These are phyloP conservation scores for Aspergillus sp. DNA, from an alignment of 2,329 filamentous ascomycete genomes.

Conservation along the genomic window DNA sequence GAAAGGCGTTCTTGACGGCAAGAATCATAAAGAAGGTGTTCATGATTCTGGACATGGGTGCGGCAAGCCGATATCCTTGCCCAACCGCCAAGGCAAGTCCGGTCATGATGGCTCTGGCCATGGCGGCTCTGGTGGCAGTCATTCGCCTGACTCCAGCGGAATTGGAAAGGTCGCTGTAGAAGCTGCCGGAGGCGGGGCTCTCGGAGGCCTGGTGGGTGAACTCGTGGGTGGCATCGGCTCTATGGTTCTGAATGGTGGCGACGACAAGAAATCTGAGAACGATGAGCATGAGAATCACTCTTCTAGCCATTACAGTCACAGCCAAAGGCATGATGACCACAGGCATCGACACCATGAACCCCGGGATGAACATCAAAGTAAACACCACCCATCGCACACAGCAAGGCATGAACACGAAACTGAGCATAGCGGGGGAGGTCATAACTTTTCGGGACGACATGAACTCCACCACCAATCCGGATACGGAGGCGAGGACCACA, in stretches of 20 bases:
- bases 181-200: slow-evolving; percentile 54
- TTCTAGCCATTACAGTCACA: background rate
- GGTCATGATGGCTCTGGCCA: slow-evolving; percentile 16
- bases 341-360: background rate
- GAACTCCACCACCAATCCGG: background rate
- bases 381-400: background rate
- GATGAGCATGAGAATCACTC: slow-evolving; percentile 1
- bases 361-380: background rate
- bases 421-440: background rate
- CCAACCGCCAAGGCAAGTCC: slow-evolving; percentile 42
- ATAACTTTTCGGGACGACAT: background rate
- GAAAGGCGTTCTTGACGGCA: slow-evolving; percentile 64
- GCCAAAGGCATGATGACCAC: background rate
- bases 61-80: slow-evolving; percentile 69
- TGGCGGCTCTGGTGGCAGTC: slow-evolving; percentile 12
- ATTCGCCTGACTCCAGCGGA: slow-evolving; percentile 17
- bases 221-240: slow-evolving; percentile 52
- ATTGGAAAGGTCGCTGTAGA: slow-evolving; percentile 49
- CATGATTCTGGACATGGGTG: slow-evolving; percentile 80
- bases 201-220: slow-evolving; percentile 64
- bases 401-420: background rate
- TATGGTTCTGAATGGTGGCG: slow-evolving; percentile 52
- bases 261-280: slow-evolving; percentile 1
- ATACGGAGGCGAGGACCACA: background rate
- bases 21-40: slow-evolving; percentile 81